Evolutionary conservation across 306 rosid species (phyloP).

Genomic region (Alnus rubra): DNA sequence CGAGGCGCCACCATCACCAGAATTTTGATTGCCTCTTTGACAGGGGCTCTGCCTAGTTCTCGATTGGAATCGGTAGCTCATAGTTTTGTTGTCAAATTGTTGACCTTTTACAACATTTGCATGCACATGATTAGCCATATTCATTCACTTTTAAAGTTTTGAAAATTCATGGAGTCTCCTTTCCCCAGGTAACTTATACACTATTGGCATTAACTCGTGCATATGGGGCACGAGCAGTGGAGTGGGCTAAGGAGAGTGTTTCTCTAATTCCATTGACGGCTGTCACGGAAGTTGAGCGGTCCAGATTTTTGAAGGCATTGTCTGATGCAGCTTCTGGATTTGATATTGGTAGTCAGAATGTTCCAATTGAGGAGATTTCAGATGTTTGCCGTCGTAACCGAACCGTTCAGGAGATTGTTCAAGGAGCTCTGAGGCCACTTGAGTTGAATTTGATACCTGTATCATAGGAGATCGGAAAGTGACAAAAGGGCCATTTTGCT

Average conservation of each 20-base stretch:
- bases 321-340: conserved; percentile 83
- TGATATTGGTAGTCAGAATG: conserved; percentile 49
- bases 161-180: conserved; percentile 17
- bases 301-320: conserved; percentile 79
- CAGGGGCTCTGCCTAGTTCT: conserved; percentile 95
- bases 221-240: conserved; percentile 66
- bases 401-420: conserved; percentile 96
- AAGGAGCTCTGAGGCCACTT: conserved; percentile 92
- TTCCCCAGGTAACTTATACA: conserved; percentile 76
- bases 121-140: background rate
- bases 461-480: conserved; percentile 50
- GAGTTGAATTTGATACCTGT: conserved; percentile 67
- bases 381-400: conserved; percentile 95
- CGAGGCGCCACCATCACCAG: conserved; percentile 74
- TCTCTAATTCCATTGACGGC: conserved; percentile 83
- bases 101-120: background rate
- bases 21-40: conserved; percentile 84
- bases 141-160: conserved; percentile 10
- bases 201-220: conserved; percentile 74
- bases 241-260: conserved; percentile 81
- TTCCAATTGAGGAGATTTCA: conserved; percentile 79
- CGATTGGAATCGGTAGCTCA: conserved; percentile 80
- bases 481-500: conserved; percentile 71
- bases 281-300: conserved; percentile 75
- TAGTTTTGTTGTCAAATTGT: conserved; percentile 1